These are phyloP conservation scores for Mrakia frigida DNA, from an alignment of 768 basidiomycete genomes.

Conservation along the genomic window DNA sequence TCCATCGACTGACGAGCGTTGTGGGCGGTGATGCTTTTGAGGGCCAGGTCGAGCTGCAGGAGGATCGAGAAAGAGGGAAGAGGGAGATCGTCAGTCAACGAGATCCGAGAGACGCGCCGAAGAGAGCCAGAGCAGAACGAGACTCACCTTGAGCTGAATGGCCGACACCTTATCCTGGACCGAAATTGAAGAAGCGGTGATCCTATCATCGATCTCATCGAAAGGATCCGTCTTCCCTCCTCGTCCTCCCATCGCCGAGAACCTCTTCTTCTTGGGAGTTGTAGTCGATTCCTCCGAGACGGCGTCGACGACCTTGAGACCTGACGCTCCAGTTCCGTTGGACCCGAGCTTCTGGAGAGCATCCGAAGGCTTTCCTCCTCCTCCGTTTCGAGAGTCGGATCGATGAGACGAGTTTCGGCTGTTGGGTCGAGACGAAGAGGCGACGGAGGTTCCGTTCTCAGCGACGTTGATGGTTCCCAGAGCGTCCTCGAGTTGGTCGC, in stretches of 20 bases:
- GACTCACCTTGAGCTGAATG: slow-evolving; percentile 83
- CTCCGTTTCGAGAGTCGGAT: slow-evolving; percentile 40
- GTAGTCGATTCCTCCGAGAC: slow-evolving; percentile 36
- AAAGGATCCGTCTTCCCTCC: slow-evolving; percentile 82
- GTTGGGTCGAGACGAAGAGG: slow-evolving; percentile 16
- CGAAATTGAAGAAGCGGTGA: slow-evolving; percentile 48
- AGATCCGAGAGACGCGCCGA: not conserved
- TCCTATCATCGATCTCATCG: slow-evolving; percentile 75
- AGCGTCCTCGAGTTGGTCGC: slow-evolving; percentile 39
- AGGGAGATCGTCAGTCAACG: slow-evolving; percentile 18
- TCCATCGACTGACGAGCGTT: slow-evolving; percentile 6
- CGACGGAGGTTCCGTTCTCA: slow-evolving; percentile 5
- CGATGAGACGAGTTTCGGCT: slow-evolving; percentile 6
- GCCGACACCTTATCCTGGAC: slow-evolving; percentile 66
- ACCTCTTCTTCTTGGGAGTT: slow-evolving; percentile 23
- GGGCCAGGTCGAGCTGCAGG: slow-evolving; percentile 69
- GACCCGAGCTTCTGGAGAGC: slow-evolving; percentile 46
- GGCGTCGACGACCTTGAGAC: not conserved
- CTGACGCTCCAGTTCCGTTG: slow-evolving; percentile 35
- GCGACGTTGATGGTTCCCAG: slow-evolving; percentile 32
- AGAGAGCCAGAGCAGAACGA: too few species aligned
- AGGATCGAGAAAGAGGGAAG: not conserved
- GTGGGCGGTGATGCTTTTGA: slow-evolving; percentile 45
- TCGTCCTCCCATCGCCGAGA: slow-evolving; percentile 40
- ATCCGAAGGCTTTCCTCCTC: slow-evolving; percentile 60